phyloP scores from a whole-genome alignment of 441 rosid genomes.

The Rhodomyrtus psidioides region DNA sequence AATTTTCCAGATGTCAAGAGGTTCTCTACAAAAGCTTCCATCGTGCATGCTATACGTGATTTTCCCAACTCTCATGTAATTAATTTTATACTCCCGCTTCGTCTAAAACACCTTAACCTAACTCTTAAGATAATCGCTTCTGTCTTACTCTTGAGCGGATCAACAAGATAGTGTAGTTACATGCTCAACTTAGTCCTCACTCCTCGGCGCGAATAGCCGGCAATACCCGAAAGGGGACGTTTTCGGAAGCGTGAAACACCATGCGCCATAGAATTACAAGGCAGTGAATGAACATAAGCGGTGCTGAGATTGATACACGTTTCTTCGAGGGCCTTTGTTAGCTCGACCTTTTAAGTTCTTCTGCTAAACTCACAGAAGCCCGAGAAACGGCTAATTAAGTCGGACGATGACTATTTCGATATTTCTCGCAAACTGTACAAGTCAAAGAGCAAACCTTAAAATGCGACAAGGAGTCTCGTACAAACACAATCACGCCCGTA shows the following conservation, averaged over 20 bases:
- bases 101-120: neutral
- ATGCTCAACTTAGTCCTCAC: neutral
- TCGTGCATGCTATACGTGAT: neutral
- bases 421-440: neutral
- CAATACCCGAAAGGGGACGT: neutral
- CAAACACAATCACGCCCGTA: neutral
- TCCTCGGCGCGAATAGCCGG: neutral
- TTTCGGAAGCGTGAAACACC: neutral
- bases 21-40: neutral
- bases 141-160: neutral
- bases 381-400: neutral
- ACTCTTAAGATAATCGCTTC: neutral
- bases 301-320: neutral
- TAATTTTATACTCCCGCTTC: neutral
- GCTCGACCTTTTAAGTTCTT: neutral
- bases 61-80: neutral
- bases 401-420: neutral
- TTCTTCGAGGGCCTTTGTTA: neutral
- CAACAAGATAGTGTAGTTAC: neutral
- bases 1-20: too few species aligned
- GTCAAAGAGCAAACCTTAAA: neutral
- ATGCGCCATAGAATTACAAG: neutral
- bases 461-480: neutral
- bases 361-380: neutral
- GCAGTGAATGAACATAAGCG: neutral